Base-by-base conservation (phyloP, 805 yeast genomes). In the Metschnikowia baotianmanensis region DNA sequence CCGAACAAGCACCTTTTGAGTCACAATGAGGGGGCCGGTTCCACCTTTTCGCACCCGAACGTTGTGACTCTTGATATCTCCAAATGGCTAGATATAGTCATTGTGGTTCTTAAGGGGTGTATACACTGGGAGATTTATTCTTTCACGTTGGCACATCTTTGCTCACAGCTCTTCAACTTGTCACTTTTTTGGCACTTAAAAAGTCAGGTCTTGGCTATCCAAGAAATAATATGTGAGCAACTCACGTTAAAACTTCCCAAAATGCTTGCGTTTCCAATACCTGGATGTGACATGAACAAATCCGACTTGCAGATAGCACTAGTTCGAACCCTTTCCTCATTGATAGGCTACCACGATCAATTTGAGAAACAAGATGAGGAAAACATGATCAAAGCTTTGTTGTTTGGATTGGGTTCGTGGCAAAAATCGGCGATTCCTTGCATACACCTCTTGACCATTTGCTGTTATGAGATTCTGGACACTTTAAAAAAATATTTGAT, bases 381-480 rank as follows among this genome's bases (percentile, higher is more conserved):
- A 54, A 77, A 72, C 42, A 67, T 86, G 18, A 71, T 86, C 13
- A 73, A 72, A 40, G 71, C 88, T 0, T 67, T 83, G 20, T 65
- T 82, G 10, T 62, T 72, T 33, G 86, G 86, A 0, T 61, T 86
- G 38, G 74, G 80, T 1, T 80, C 88, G 1, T 83, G 90, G 86
- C 88, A 87, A 45, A 78, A 77, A 45, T 80, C 95, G 0, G 86
- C 88, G 0, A 76, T 82, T 25, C 88, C 95, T 3, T 78, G 88
- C 48, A 76, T 89, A 21, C 88, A 87, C 51, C 81, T 83, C 31
- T 65, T 90, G 43, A 79, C 84, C 5, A 72, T 84, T 2, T 84
- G 91, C 50, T 83, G 95, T 56, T 87, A 84, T 57, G 96, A 86
- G 56, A 70, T 85, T 24, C 95, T 96, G 1, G 57, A 71, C 9